Evolutionary conservation across 2,329 filamentous ascomycete genomes (phyloP).

Genomic region (Hawksworthiomyces lignivorus): DNA sequence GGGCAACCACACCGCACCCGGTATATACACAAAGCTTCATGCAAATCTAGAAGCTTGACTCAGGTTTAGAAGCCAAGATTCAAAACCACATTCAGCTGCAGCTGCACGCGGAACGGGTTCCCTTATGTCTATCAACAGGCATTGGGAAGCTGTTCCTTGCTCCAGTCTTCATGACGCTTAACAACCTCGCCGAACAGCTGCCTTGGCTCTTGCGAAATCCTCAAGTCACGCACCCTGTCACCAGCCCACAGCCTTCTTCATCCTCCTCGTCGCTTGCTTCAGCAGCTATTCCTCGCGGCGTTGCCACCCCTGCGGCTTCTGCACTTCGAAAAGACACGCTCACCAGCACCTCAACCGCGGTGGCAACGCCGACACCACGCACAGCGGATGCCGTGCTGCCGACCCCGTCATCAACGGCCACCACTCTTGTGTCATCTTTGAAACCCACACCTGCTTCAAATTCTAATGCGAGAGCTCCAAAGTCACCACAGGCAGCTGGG

Average conservation of each 20-base stretch:
- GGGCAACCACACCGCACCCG: too few relatives aligned
- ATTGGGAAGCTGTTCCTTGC: slow-evolving; percentile 26
- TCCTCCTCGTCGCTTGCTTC: slow-evolving; percentile 1
- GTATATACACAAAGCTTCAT: too few relatives aligned
- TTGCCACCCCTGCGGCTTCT: slow-evolving; percentile 7
- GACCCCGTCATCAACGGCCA: slow-evolving; percentile 6
- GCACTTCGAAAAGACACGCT: slow-evolving; percentile 7
- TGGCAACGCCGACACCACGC: not conserved
- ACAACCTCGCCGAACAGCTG: slow-evolving; percentile 51
- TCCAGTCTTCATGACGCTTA: slow-evolving; percentile 52
- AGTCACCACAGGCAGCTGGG: not conserved
- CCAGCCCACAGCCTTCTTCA: too few relatives aligned
- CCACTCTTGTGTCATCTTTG: slow-evolving; percentile 2
- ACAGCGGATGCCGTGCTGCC: not conserved
- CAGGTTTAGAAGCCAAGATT: too few relatives aligned
- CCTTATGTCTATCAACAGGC: slow-evolving; percentile 18
- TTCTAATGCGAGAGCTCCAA: not conserved
- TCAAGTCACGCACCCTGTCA: slow-evolving; percentile 21
- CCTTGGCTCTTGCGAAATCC: slow-evolving; percentile 48
- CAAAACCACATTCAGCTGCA: too few relatives aligned
- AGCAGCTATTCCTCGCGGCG: too few relatives aligned
- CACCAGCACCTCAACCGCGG: not conserved
- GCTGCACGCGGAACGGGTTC: too few relatives aligned
- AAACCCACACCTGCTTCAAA: too few relatives aligned
- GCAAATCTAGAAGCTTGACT: too few relatives aligned